These are phyloP conservation scores for Trypanosoma rangeli DNA, from an alignment of 208 protist species.

Conservation along the genomic window DNA sequence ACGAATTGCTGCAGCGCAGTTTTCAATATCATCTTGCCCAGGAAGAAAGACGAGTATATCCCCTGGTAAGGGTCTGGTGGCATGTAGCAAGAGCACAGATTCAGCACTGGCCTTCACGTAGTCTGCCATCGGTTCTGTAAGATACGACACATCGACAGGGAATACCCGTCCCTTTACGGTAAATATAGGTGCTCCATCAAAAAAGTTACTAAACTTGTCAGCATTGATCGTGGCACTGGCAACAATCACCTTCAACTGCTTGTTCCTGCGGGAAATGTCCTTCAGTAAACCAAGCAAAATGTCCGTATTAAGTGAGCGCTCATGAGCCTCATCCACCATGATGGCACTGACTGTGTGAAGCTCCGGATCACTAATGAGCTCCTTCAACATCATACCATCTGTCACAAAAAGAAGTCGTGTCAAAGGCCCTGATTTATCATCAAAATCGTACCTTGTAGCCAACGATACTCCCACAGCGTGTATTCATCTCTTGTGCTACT, in stretches of 20 bases:
- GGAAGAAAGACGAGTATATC: slow-evolving; percentile 99
- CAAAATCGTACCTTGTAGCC: slow-evolving; percentile 98
- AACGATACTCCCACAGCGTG: slow-evolving; percentile 87
- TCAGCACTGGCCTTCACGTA: slow-evolving; percentile 98
- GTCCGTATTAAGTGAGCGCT: slow-evolving; percentile 96
- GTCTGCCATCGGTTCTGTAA: slow-evolving; percentile 93
- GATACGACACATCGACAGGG: slow-evolving; percentile 96
- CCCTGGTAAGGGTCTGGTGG: slow-evolving; percentile 86
- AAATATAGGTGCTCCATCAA: slow-evolving; percentile 95
- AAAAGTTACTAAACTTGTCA: slow-evolving; percentile 97
- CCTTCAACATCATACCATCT: slow-evolving; percentile 99
- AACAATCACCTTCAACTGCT: slow-evolving; percentile 96
- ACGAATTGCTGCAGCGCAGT: slow-evolving; percentile 67
- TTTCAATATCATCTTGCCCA: slow-evolving; percentile 99
- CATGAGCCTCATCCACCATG: slow-evolving; percentile 99
- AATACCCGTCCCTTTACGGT: slow-evolving; percentile 97
- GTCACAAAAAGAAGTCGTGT: slow-evolving; percentile 98
- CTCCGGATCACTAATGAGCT: slow-evolving; percentile 94
- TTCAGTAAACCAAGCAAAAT: slow-evolving; percentile 91
- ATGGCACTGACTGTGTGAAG: slow-evolving; percentile 95
- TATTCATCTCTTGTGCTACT: slow-evolving; percentile 95
- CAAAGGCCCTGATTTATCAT: slow-evolving; percentile 91
- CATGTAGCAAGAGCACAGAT: slow-evolving; percentile 92
- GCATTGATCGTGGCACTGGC: slow-evolving; percentile 98
- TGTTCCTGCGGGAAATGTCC: slow-evolving; percentile 73